phyloP scores from a whole-genome alignment of 176 grass and related monocot genomes.

The Cenchrus fungigraminus region DNA sequence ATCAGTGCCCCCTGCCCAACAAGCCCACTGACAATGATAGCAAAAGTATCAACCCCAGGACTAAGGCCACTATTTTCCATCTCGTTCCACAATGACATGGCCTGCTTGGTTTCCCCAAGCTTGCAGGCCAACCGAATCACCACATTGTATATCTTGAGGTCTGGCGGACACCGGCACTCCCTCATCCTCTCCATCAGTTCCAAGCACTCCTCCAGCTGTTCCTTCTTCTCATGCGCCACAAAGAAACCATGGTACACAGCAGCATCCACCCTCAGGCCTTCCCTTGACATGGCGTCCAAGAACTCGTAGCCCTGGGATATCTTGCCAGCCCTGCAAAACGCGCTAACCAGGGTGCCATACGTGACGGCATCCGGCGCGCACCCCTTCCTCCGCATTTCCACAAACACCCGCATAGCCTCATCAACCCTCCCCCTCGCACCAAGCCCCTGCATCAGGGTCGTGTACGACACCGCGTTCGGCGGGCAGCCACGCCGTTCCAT shows the following conservation, averaged over 20 bases:
- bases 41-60: conserved; percentile 74
- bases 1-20: conserved; percentile 61
- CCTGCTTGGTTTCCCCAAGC: conserved; percentile 77
- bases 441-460: conserved; percentile 88
- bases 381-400: conserved; percentile 88
- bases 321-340: conserved; percentile 82
- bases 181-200: conserved; percentile 83
- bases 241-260: conserved; percentile 70
- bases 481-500: conserved; percentile 73
- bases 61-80: conserved; percentile 75
- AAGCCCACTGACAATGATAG: conserved; percentile 87
- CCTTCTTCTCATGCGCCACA: conserved; percentile 71
- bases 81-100: conserved; percentile 68
- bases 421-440: conserved; percentile 75
- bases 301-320: conserved; percentile 77
- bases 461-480: conserved; percentile 90
- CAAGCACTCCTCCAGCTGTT: conserved; percentile 87
- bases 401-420: conserved; percentile 88
- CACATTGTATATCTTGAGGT: conserved; percentile 72
- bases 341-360: conserved; percentile 68
- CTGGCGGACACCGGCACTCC: conserved; percentile 57
- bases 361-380: conserved; percentile 66
- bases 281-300: conserved; percentile 64
- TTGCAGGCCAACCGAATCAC: conserved; percentile 84
- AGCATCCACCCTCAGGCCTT: conserved; percentile 66